Conservation (phyloP, 2,329 filamentous ascomycete species). For the Clarireedia paspali region DNA sequence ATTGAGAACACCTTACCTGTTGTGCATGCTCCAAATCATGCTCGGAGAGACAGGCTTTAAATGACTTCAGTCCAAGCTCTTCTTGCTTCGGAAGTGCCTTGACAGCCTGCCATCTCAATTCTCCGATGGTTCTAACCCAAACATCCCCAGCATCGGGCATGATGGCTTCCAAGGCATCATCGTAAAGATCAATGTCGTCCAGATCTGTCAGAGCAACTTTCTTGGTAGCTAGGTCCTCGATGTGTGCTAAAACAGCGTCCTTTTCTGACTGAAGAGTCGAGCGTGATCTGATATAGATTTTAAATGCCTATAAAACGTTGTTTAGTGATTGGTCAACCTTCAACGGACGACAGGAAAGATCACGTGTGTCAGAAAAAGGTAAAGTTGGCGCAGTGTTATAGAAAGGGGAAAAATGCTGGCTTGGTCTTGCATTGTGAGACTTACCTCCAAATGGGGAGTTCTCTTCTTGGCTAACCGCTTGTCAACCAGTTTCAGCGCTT, state of each 20-base stretch:
- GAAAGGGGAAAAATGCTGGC: background rate
- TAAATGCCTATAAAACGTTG: constrained; percentile 23
- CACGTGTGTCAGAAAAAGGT: background rate
- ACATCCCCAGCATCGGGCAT: constrained; percentile 16
- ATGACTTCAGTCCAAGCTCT: constrained; percentile 22
- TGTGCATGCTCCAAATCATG: constrained; percentile 29
- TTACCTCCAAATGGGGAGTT: constrained; percentile 28
- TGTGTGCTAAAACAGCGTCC: constrained; percentile 19
- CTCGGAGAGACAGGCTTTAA: constrained; percentile 26
- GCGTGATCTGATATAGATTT: constrained; percentile 25
- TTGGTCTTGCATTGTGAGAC: constrained; percentile 2
- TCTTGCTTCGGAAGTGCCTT: constrained; percentile 27
- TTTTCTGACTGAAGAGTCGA: constrained; percentile 23
- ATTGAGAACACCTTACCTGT: constrained; percentile 19
- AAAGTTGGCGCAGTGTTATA: background rate
- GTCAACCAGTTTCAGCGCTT: constrained; percentile 30
- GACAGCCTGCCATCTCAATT: constrained; percentile 26
- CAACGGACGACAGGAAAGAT: background rate
- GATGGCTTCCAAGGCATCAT: constrained; percentile 23
- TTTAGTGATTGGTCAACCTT: background rate
- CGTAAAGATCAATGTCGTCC: constrained; percentile 27
- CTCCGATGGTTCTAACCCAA: constrained; percentile 27
- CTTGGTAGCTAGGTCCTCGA: constrained; percentile 23
- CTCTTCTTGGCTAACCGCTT: constrained; percentile 28
- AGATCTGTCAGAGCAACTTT: constrained; percentile 21